Percentiles rank a stretch among this genome's conserved stretches.
Evolutionary conservation across 2,329 filamentous ascomycete species (phyloP).

Genomic region (Ophioceras dolichostomum): DNA sequence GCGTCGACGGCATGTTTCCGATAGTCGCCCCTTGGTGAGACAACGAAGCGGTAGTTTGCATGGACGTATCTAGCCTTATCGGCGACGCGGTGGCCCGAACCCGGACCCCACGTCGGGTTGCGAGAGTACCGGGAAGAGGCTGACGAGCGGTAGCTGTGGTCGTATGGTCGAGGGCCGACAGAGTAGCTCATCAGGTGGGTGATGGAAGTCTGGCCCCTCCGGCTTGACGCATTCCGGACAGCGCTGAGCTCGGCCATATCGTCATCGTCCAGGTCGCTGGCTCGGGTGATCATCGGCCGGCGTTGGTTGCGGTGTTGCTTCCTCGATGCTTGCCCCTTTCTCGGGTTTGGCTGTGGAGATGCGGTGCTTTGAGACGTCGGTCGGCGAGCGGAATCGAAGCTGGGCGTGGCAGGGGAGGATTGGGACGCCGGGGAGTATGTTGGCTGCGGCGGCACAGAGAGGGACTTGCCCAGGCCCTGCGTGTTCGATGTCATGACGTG

Average conservation of each 20-base stretch:
- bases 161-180: slow-evolving; percentile 52
- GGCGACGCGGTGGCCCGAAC: slow-evolving; percentile 77
- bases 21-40: slow-evolving; percentile 72
- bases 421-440: slow-evolving; percentile 28
- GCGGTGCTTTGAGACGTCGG: slow-evolving; percentile 22
- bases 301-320: slow-evolving; percentile 78
- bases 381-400: slow-evolving; percentile 38
- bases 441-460: slow-evolving; percentile 25
- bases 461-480: slow-evolving; percentile 36
- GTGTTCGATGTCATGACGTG: slow-evolving; percentile 21
- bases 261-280: slow-evolving; percentile 64
- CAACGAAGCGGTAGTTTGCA: slow-evolving; percentile 95
- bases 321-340: slow-evolving; percentile 64
- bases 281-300: slow-evolving; percentile 39
- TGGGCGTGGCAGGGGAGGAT: slow-evolving; percentile 23
- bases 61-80: slow-evolving; percentile 90
- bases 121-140: slow-evolving; percentile 40
- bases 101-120: slow-evolving; percentile 70
- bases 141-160: slow-evolving; percentile 34
- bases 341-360: slow-evolving; percentile 33
- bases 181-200: slow-evolving; percentile 93
- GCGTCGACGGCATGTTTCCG: slow-evolving; percentile 70
- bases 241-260: slow-evolving; percentile 66
- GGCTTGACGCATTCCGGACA: slow-evolving; percentile 45
- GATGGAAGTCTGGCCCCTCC: slow-evolving; percentile 91